A percentile compares a stretch with the other conserved stretches of the same genome.
These are phyloP conservation scores for Zalaria obscura DNA, from an alignment of 2,329 filamentous ascomycete species.

Conservation along the genomic window DNA sequence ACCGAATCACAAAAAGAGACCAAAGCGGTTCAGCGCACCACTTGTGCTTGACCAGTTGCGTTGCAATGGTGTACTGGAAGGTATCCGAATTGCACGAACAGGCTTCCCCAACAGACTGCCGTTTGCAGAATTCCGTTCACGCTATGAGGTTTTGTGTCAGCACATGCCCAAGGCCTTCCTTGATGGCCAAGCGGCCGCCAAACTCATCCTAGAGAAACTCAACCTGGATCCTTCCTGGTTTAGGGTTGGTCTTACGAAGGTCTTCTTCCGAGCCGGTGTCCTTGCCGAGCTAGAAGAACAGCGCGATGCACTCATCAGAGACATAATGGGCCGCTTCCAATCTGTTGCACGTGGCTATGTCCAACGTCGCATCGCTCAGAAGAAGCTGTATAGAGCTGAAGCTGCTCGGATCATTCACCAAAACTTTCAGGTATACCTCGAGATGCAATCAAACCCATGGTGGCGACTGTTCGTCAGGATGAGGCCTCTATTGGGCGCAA, in stretches of 20 bases:
- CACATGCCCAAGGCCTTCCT: constrained; percentile 82
- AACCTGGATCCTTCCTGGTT: constrained; percentile 75
- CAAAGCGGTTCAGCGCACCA: constrained; percentile 80
- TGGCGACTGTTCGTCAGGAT: constrained; percentile 92
- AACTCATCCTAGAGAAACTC: constrained; percentile 79
- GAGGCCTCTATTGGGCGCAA: constrained; percentile 86
- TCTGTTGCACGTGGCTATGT: constrained; percentile 82
- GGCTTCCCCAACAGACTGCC: constrained; percentile 89
- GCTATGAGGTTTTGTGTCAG: constrained; percentile 86
- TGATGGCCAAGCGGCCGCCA: constrained; percentile 75
- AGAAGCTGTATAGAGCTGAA: constrained; percentile 85
- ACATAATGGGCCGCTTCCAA: constrained; percentile 90
- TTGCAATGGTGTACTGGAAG: constrained; percentile 98
- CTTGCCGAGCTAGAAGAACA: constrained; percentile 94
- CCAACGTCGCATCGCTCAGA: constrained; percentile 77
- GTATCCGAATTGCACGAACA: constrained; percentile 90
- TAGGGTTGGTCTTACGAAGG: constrained; percentile 88
- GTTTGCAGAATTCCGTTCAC: constrained; percentile 86
- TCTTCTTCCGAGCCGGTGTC: constrained; percentile 94
- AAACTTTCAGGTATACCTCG: constrained; percentile 84
- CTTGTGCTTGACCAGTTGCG: constrained; percentile 95
- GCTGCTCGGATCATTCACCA: constrained; percentile 88
- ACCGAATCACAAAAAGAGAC: constrained; percentile 93
- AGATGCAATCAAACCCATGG: constrained; percentile 88
- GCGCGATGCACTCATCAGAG: constrained; percentile 78